A percentile compares a stretch with the other conserved stretches of the same genome.
phyloP scores from a whole-genome alignment of 1,284 basidiomycete species.

The Leccinum griseonigrum region DNA sequence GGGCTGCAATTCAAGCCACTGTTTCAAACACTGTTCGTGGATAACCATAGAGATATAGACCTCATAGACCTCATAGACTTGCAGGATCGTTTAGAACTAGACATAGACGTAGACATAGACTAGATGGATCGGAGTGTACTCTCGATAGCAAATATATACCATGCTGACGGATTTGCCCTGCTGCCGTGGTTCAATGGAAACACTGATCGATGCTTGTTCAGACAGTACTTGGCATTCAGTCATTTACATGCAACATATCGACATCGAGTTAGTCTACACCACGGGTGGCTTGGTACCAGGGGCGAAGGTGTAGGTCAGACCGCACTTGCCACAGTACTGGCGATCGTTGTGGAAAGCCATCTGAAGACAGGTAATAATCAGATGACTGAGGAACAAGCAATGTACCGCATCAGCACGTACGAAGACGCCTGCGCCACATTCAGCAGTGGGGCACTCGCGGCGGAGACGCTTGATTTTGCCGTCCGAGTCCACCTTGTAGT shows the following conservation, averaged over 20 bases:
- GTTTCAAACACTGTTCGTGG: constrained; percentile 2
- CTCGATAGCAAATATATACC: background rate
- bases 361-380: constrained; percentile 34
- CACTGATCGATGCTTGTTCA: background rate
- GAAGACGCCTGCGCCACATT: constrained; percentile 96
- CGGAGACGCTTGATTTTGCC: constrained; percentile 99
- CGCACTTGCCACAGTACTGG: constrained; percentile 95
- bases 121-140: background rate
- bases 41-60: background rate
- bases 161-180: background rate
- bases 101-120: constrained; percentile 5
- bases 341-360: constrained; percentile 96
- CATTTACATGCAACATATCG: constrained; percentile 14
- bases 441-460: constrained; percentile 89
- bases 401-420: constrained; percentile 44
- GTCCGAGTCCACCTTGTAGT: constrained; percentile 99
- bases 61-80: constrained; percentile 1
- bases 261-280: constrained; percentile 40
- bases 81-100: constrained; percentile 1
- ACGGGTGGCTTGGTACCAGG: constrained; percentile 74
- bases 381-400: background rate
- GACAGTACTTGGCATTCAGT: constrained; percentile 6
- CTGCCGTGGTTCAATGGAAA: background rate
- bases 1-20: constrained; percentile 14
- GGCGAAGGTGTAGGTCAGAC: constrained; percentile 87